phyloP scores from a whole-genome alignment of 129 eudicot genomes.

The Smallanthus sonchifolius region DNA sequence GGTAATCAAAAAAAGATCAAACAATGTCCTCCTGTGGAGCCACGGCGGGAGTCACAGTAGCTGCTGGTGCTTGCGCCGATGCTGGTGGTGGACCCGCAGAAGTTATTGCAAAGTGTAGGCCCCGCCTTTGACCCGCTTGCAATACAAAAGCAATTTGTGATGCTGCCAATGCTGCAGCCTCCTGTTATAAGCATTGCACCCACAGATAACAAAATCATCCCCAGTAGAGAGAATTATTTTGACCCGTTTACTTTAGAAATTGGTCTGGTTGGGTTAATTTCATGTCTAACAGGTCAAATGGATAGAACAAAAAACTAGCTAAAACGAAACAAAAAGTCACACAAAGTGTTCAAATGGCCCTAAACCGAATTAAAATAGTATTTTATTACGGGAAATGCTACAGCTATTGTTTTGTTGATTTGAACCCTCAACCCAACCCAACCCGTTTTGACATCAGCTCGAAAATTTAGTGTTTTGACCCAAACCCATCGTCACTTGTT shows the following conservation, averaged over 20 bases:
- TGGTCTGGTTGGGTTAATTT: background rate
- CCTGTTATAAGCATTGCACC: slow-evolving; percentile 34
- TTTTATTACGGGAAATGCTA: too few relatives aligned
- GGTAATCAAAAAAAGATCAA: slow-evolving; percentile 11
- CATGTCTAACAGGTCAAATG: background rate
- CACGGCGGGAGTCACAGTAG: slow-evolving; percentile 22
- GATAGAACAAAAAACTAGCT: background rate
- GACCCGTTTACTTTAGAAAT: background rate
- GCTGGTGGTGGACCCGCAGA: slow-evolving; percentile 27
- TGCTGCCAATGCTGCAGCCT: slow-evolving; percentile 75
- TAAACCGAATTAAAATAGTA: background rate
- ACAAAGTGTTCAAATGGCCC: too few relatives aligned
- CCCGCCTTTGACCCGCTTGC: slow-evolving; percentile 55
- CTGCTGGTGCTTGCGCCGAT: slow-evolving; percentile 25
- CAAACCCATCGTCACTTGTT: background rate
- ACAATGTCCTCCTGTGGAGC: slow-evolving; percentile 45
- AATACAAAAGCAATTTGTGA: slow-evolving; percentile 55
- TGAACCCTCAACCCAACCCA: too few relatives aligned
- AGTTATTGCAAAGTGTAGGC: slow-evolving; percentile 49
- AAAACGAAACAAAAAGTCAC: background rate
- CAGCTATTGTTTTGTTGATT: too few relatives aligned
- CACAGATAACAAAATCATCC: background rate
- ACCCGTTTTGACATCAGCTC: too few relatives aligned
- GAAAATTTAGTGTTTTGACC: background rate
- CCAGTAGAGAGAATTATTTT: background rate